Evolutionary conservation across 441 rosid species (phyloP).

Genomic region (Gossypium davidsonii): DNA sequence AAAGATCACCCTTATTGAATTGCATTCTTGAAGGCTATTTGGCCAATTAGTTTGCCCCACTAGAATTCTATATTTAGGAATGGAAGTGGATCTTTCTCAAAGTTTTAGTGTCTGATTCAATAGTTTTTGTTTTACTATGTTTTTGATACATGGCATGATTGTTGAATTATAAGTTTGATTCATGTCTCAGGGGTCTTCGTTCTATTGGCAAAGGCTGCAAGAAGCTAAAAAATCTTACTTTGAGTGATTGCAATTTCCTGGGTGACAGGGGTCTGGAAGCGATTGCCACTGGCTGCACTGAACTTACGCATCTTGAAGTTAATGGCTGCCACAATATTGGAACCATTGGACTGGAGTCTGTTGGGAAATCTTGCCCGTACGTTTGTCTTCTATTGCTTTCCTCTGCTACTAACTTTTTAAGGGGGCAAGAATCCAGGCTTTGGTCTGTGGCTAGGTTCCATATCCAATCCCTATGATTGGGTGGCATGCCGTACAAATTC

Average conservation of each 20-base stretch:
- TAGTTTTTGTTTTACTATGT: background rate
- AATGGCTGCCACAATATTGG: slow-evolving; percentile 93
- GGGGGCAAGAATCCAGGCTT: background rate
- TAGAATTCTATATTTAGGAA: slow-evolving; percentile 6
- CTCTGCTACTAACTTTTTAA: background rate
- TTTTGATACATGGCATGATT: background rate
- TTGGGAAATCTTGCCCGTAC: slow-evolving; percentile 77
- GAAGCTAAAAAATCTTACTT: slow-evolving; percentile 58
- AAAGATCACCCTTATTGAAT: background rate
- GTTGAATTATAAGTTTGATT: background rate
- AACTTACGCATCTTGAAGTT: slow-evolving; percentile 71
- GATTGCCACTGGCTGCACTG: slow-evolving; percentile 67
- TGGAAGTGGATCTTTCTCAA: background rate
- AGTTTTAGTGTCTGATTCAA: background rate
- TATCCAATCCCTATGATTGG: slow-evolving; percentile 4
- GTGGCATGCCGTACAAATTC: background rate
- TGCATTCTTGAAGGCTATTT: background rate
- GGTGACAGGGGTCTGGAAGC: slow-evolving; percentile 75
- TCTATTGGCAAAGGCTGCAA: slow-evolving; percentile 74
- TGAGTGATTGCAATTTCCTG: slow-evolving; percentile 73
- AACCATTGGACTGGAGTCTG: slow-evolving; percentile 64
- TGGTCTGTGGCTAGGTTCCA: background rate
- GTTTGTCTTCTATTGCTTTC: slow-evolving; percentile 18
- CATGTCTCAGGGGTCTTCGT: slow-evolving; percentile 59
- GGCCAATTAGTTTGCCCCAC: background rate